Percentiles rank a stretch among this genome's conserved stretches.
Evolutionary conservation across 1,284 basidiomycete genomes (phyloP).

Genomic region (Pulchroboletus neoregius): DNA sequence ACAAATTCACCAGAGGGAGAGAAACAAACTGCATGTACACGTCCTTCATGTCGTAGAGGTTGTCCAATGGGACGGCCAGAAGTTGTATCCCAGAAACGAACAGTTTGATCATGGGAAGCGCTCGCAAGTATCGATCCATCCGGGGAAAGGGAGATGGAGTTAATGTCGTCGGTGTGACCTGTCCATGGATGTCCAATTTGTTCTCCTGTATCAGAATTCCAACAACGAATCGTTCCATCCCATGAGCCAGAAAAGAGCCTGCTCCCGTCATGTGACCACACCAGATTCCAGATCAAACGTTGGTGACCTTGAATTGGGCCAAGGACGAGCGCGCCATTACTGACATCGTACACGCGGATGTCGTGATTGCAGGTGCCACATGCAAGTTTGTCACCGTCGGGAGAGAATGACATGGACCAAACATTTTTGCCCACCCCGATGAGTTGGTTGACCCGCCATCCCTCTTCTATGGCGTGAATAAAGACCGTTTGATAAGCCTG

Average conservation of each 20-base stretch:
- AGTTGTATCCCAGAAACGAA: conserved; percentile 10
- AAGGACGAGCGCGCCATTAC: background rate
- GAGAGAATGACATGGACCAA: background rate
- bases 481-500: background rate
- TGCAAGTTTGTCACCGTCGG: background rate
- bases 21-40: background rate
- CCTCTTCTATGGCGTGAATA: no score
- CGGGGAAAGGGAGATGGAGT: conserved; percentile 7
- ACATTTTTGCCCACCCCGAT: background rate
- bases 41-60: background rate
- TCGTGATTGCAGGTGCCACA: background rate
- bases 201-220: conserved; percentile 5
- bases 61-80: background rate
- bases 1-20: conserved; percentile 11
- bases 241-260: background rate
- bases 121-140: conserved; percentile 8
- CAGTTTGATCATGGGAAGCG: conserved; percentile 5
- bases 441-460: no score
- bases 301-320: no score
- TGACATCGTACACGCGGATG: background rate
- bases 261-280: conserved; percentile 3
- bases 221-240: conserved; percentile 5
- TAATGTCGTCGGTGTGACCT: background rate
- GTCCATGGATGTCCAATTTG: conserved; percentile 3
- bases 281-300: background rate